phyloP scores from a whole-genome alignment of 805 yeast genomes.

The Debaryomyces hansenii region DNA sequence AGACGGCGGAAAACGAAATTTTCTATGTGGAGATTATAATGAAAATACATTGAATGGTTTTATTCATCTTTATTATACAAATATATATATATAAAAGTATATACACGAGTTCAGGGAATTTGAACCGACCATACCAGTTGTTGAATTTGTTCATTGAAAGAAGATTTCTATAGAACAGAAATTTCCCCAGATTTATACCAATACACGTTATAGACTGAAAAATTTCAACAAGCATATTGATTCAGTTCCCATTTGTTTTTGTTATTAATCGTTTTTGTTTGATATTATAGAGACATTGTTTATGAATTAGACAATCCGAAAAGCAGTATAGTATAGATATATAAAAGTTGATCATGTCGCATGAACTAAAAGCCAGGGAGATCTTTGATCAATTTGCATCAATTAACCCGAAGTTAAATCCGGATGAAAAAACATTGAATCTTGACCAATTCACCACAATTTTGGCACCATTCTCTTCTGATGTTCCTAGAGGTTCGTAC shows the following conservation, averaged over 20 bases:
- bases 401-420: constrained; percentile 13
- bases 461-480: constrained; percentile 42
- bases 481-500: constrained; percentile 36
- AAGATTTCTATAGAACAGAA: too few species aligned
- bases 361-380: constrained; percentile 27
- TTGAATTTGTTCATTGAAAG: too few species aligned
- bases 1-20: not conserved
- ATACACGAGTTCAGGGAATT: too few species aligned
- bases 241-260: not conserved
- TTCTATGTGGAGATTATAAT: not conserved
- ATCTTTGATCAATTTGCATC: constrained; percentile 41
- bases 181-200: too few species aligned
- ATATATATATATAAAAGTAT: too few species aligned
- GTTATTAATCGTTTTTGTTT: not conserved
- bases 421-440: constrained; percentile 25
- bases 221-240: not conserved
- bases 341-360: not conserved
- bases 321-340: not conserved
- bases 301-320: not conserved
- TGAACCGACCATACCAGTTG: too few species aligned
- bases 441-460: constrained; percentile 37
- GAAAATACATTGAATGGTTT: too few species aligned
- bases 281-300: not conserved
- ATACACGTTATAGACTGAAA: not conserved
- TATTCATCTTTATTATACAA: too few species aligned